A percentile compares a stretch with the other conserved stretches of the same genome.
Evolutionary conservation across 2,329 filamentous ascomycete genomes (phyloP).

Genomic region (Neofusicoccum ribis): DNA sequence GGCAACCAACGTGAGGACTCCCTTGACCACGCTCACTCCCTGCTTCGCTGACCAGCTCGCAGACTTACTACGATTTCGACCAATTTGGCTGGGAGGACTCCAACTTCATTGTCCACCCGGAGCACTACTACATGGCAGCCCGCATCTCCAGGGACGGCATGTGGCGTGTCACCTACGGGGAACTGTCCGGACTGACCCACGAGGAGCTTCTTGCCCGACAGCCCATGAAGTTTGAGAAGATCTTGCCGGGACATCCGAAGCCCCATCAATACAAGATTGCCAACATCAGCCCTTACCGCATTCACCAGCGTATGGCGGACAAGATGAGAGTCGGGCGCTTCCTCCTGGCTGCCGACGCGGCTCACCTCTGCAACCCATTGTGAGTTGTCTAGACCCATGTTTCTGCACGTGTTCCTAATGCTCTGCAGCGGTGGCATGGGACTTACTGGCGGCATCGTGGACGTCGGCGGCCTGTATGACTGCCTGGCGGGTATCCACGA

Average conservation of each 20-base stretch:
- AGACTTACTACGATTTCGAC: constrained; percentile 61
- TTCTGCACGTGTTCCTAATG: no score
- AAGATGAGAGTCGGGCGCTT: constrained; percentile 56
- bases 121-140: constrained; percentile 61
- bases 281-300: constrained; percentile 57
- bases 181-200: constrained; percentile 50
- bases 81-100: constrained; percentile 55
- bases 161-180: constrained; percentile 62
- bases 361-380: constrained; percentile 54
- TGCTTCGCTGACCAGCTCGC: constrained; percentile 3
- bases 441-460: constrained; percentile 60
- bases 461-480: constrained; percentile 58
- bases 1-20: constrained; percentile 54
- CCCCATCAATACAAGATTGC: constrained; percentile 56
- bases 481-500: constrained; percentile 42
- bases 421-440: constrained; percentile 54
- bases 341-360: constrained; percentile 58
- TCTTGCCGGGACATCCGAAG: constrained; percentile 59
- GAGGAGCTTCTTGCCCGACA: constrained; percentile 55
- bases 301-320: constrained; percentile 59
- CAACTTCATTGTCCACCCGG: constrained; percentile 60
- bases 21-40: constrained; percentile 17
- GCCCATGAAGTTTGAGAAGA: constrained; percentile 53
- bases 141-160: constrained; percentile 56
- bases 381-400: constrained; percentile 25